These are phyloP conservation scores for Rugonectria rugulosa DNA, from an alignment of 2,329 filamentous ascomycete genomes.

Conservation along the genomic window DNA sequence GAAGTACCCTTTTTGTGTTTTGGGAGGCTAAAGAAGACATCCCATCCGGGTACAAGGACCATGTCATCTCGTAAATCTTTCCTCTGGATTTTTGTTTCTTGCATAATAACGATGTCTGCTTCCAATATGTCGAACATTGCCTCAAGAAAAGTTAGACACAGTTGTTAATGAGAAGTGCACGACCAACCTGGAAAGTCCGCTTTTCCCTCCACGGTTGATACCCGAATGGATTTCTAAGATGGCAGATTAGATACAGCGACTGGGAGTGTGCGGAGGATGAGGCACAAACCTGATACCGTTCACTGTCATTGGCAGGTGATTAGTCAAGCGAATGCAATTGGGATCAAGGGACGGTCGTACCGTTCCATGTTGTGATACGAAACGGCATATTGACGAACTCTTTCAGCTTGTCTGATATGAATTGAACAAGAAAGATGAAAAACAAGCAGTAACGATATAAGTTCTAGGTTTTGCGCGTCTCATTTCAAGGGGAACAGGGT, in stretches of 20 bases:
- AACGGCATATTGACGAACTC: slow-evolving; percentile 69
- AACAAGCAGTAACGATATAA: not conserved
- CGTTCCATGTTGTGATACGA: slow-evolving; percentile 88
- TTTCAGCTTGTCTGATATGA: no score
- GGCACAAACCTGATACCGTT: slow-evolving; percentile 77
- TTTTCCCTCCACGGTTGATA: slow-evolving; percentile 83
- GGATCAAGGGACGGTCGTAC: slow-evolving; percentile 52
- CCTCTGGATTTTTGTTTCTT: slow-evolving; percentile 94
- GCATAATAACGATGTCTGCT: slow-evolving; percentile 92
- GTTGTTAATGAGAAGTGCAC: not conserved
- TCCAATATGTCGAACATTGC: slow-evolving; percentile 95
- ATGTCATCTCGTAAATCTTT: slow-evolving; percentile 95
- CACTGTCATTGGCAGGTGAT: slow-evolving; percentile 57
- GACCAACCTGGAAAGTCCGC: slow-evolving; percentile 69
- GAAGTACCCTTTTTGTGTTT: slow-evolving; percentile 87
- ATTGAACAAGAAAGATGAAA: not conserved
- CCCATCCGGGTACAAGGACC: slow-evolving; percentile 94
- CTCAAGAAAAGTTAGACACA: no score
- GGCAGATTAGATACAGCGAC: not conserved
- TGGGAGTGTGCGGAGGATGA: not conserved
- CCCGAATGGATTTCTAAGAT: slow-evolving; percentile 76
- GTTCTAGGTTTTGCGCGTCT: not conserved
- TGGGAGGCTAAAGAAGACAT: slow-evolving; percentile 93
- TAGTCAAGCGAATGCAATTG: not conserved
- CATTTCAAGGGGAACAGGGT: slow-evolving; percentile 8